phyloP scores from a whole-genome alignment of 2,329 filamentous ascomycete genomes.

The Trichophyton benhamiae region DNA sequence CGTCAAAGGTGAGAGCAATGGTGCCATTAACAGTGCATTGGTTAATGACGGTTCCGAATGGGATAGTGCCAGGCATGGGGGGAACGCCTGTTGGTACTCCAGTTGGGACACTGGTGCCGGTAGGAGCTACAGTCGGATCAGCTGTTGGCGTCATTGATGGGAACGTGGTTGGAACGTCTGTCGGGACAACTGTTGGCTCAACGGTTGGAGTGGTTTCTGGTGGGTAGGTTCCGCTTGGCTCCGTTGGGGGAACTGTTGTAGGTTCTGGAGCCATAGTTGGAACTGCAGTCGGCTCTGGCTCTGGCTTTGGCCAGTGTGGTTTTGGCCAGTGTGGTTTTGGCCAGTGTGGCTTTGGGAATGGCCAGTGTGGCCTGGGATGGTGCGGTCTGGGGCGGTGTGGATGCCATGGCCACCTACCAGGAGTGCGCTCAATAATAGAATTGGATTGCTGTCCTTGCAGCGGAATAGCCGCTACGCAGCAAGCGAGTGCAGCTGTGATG shows the following conservation, averaged over 20 bases:
- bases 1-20: slow-evolving; percentile 78
- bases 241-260: not conserved
- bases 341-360: not conserved
- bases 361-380: not conserved
- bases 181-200: not conserved
- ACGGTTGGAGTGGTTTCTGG: not conserved
- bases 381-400: not conserved
- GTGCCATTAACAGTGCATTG: slow-evolving; percentile 37
- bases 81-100: not conserved
- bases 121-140: not conserved
- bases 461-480: not conserved
- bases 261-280: not conserved
- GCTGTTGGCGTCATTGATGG: not conserved
- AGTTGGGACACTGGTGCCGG: not conserved
- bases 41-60: slow-evolving; percentile 12
- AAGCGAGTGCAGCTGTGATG: not conserved
- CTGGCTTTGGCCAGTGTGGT: not conserved
- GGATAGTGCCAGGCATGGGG: not conserved
- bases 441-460: not conserved
- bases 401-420: not conserved
- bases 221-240: not conserved
- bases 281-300: not conserved
- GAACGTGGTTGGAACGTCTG: not conserved
- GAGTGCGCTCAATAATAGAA: not conserved
- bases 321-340: not conserved